Base-by-base conservation (phyloP, 2,329 filamentous ascomycete species). In the Fonsecaea monophora region DNA sequence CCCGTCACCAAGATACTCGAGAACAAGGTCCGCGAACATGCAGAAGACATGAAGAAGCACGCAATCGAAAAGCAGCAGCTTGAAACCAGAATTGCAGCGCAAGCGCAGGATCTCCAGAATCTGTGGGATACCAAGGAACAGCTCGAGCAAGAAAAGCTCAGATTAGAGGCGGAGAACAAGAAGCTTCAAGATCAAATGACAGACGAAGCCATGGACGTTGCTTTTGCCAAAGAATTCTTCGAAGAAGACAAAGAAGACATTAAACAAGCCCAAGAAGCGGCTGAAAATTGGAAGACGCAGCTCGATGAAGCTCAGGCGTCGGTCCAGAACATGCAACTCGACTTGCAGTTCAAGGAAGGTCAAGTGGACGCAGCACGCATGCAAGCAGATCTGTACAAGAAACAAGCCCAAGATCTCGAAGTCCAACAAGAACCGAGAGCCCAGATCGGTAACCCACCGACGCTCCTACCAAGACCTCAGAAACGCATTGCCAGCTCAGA, bases 401-500 rank as follows among this genome's bases (percentile, higher is more conserved):
- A 21, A 25, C 25, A 37, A 8, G 56, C 18, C 2, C 30, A 40
- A 4, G 45, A 30, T 13, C n/a, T 48, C n/a, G 7, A 48, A 48
- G 42, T 21, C 7, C n/a, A 48, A 48, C 42, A 48, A 21, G 42
- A 7, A 21, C 42, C 42, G n/a, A 48, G 2, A 10, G 8, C 6
- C 2, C 42, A 48, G 42, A n/a, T 8, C 2, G 42, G 7, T 21
- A 18, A 48, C 12, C 42, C 18, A 18, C 42, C n/a, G 42, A 9
- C 42, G 1, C 18, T 21, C 3, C 6, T 7, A 10, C 30, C 5
- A 13, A 15, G 38, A n/a, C 38, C 38, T 25, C 21, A 48, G 18
- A 60, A 60, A 30, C 57, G 57, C n/a, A 48, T 21, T 15, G 57
- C 57, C 25, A 35, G 40, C 57, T 21, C 34, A 18, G 21, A 15